Base-by-base conservation (phyloP, 306 rosid species). In the Pyrus bretschneideri region DNA sequence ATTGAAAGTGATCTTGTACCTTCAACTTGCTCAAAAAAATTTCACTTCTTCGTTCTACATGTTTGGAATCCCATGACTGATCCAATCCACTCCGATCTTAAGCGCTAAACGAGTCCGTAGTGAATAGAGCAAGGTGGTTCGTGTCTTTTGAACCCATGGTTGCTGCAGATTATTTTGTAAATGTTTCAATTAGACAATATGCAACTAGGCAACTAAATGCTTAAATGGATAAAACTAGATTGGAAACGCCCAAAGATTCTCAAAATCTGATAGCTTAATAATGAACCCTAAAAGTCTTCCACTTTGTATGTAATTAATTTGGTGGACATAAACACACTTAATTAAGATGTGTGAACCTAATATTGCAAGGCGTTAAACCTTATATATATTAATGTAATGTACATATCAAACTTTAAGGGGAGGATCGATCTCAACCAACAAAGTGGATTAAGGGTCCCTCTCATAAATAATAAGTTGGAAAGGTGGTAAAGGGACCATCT, bases 361-460 rank as follows among this genome's bases (percentile, higher is more conserved):
- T 22, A 70, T 38, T 33, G 38, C 38, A 33, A 33, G 38, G 38
- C 38, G 38, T 33, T 33, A 33, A 33, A 33, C 38, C 38, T 33
- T 6, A 6, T 33, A 33, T 33, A 33, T 5, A 5, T 33, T n/a
- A n/a, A 5, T 33, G 8, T 33, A 33, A 33, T 33, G 52, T 46
- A 72, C 60, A 31, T 70, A 57, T 64, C 69, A 76, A 76, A 76
- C 61, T 73, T 46, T 73, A 72, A 81, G 80, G 77, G 60, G 79
- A 74, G 21, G 55, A 49, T 15, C 70, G 64, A 79, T 79, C 73
- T 82, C 85, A 70, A 77, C 81, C 78, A 81, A 76, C 11, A 82
- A 78, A n/a, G 83, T 38, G 77, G 85, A 81, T 84, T 55, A 80
- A 65, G 76, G 83, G 85, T 80, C 86, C 80, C 73, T 80, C 82